phyloP scores from a whole-genome alignment of 768 basidiomycete genomes.

The Psilocybe subaeruginosa region DNA sequence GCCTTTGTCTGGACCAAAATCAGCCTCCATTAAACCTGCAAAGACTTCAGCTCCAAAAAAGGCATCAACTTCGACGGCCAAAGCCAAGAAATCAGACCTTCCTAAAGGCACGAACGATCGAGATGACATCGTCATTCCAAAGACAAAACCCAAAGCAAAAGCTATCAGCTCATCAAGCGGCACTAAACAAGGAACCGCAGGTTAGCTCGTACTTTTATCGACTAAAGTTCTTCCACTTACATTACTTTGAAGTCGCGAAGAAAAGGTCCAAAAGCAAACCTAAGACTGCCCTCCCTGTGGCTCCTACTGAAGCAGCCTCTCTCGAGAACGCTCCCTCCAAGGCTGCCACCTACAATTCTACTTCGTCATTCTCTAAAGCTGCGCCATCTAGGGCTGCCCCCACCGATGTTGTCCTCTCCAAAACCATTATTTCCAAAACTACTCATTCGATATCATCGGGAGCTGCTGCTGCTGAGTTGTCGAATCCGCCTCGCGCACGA shows the following conservation, averaged over 20 bases:
- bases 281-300: not conserved
- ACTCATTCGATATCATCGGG: not conserved
- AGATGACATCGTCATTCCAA: not conserved
- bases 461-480: not conserved
- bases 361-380: not conserved
- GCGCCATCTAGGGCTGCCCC: too few relatives aligned
- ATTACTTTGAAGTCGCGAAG: not conserved
- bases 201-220: not conserved
- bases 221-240: not conserved
- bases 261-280: not conserved
- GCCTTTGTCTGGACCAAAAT: not conserved
- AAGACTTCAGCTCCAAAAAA: not conserved
- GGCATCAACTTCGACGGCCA: not conserved
- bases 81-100: not conserved
- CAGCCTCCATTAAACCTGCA: not conserved
- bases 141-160: conserved; percentile 8
- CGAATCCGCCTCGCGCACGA: not conserved
- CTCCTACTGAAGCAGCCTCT: not conserved
- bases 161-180: not conserved
- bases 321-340: not conserved
- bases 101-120: not conserved
- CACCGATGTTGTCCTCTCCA: not conserved
- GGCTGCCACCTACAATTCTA: not conserved
- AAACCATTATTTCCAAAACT: not conserved
- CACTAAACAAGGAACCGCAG: not conserved